Base-by-base conservation (phyloP, 1,139 yeast species). In the Blastobotrys elegans region DNA sequence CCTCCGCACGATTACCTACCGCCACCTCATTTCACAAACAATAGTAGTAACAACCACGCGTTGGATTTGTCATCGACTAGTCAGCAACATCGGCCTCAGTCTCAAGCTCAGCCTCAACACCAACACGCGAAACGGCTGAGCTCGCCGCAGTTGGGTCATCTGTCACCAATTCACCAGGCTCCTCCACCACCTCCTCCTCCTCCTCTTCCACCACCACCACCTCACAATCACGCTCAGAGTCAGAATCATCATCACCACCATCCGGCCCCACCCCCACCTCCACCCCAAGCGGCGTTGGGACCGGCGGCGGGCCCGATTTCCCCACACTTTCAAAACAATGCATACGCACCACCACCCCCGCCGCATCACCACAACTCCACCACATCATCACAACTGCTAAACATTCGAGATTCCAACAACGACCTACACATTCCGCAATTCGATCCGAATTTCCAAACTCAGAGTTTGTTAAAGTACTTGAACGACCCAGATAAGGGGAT, bases 381-480 rank as follows among this genome's bases (percentile, higher is more conserved):
- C 13, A 16, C 53, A 40, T 26, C 29, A n/a, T 17, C 29, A 37
- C 31, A 41, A 20, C 16, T 33, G 14, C 21, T 43, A 11, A 8
- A 37, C 44, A 10, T 24, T 5, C 27, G 27, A 5, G 18, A 34
- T 16, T 4, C 18, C 4, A 5, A 14, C 4, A 11, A 26, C 14
- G 13, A 26, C 7, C 17, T 41, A 16, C 36, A 50, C 11, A 49
- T 56, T 24, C 62, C 65, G 14, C 60, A 59, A 48, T 55, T 59
- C 41, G 49, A 49, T 14, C 40, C 56, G 3, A 41, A 53, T 14
- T 50, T 52, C 43, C 49, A 56, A 11, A 46, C 58, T 20, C 31
- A 52, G n/a, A 47, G 53, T 30, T 48, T 56, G 34, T 40, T 53
- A 42, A 51, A 56, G 43, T 55, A 40, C 44, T 50, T 56, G 37